These are phyloP conservation scores for Neodidymelliopsis sp. DNA, from an alignment of 2,329 filamentous ascomycete species.

Conservation along the genomic window DNA sequence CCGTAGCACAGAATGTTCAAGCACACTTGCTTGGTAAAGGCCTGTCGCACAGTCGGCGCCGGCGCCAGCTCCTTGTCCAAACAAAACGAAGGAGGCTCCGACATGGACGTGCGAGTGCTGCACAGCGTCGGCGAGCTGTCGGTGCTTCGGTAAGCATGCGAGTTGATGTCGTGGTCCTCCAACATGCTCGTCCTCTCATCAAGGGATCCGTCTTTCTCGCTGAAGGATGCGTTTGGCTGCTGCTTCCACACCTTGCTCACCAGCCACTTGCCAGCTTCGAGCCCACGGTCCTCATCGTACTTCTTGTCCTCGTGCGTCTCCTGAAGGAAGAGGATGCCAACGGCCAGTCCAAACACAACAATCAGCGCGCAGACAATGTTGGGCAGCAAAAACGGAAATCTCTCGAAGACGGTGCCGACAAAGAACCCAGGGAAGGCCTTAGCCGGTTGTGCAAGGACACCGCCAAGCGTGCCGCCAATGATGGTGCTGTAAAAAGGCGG, in stretches of 20 bases:
- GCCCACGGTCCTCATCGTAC: slow-evolving; percentile 74
- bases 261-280: slow-evolving; percentile 79
- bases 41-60: slow-evolving; percentile 55
- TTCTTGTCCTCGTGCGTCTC: slow-evolving; percentile 91
- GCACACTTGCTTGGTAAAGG: slow-evolving; percentile 85
- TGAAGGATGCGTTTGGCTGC: slow-evolving; percentile 39
- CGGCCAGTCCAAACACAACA: slow-evolving; percentile 75
- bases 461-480: slow-evolving; percentile 89
- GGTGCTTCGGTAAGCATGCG: slow-evolving; percentile 69
- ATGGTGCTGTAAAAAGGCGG: slow-evolving; percentile 71
- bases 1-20: slow-evolving; percentile 90
- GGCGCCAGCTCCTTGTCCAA: slow-evolving; percentile 38
- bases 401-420: slow-evolving; percentile 79
- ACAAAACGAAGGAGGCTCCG: slow-evolving; percentile 44
- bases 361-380: slow-evolving; percentile 90
- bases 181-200: slow-evolving; percentile 71
- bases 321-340: slow-evolving; percentile 87
- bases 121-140: slow-evolving; percentile 61
- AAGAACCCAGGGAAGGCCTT: slow-evolving; percentile 81
- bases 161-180: slow-evolving; percentile 52
- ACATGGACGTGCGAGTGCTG: slow-evolving; percentile 42
- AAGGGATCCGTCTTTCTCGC: slow-evolving; percentile 54
- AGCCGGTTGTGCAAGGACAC: slow-evolving; percentile 86
- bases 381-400: slow-evolving; percentile 87
- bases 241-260: slow-evolving; percentile 45